These are phyloP conservation scores for Gelatoporia subvermispora DNA, from an alignment of 768 basidiomycete species.

Conservation along the genomic window DNA sequence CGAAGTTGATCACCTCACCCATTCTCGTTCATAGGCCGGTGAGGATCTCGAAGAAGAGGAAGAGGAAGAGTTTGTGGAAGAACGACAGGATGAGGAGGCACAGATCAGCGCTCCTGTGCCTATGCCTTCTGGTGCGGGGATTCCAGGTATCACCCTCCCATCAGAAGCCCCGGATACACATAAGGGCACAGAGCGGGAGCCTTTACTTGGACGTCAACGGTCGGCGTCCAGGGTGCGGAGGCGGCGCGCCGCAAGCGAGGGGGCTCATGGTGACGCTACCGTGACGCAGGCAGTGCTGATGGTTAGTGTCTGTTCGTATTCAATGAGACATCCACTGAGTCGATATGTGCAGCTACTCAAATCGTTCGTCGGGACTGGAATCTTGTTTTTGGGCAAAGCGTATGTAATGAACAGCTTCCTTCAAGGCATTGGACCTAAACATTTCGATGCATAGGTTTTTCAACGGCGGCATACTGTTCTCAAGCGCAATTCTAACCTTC, in stretches of 20 bases:
- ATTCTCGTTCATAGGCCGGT: slow-evolving; percentile 58
- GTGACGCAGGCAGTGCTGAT: slow-evolving; percentile 90
- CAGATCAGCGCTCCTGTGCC: slow-evolving; percentile 2
- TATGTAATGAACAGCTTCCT: slow-evolving; percentile 32
- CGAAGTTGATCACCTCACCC: not conserved
- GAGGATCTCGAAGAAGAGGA: slow-evolving; percentile 72
- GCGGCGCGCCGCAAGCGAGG: slow-evolving; percentile 47
- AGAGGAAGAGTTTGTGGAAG: slow-evolving; percentile 46
- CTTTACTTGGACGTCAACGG: slow-evolving; percentile 43
- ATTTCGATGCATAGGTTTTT: slow-evolving; percentile 56
- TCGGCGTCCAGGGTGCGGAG: slow-evolving; percentile 56
- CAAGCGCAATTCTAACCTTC: slow-evolving; percentile 63
- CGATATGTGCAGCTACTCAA: slow-evolving; percentile 66
- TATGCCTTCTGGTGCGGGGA: not conserved
- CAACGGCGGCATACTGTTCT: slow-evolving; percentile 94
- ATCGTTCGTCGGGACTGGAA: slow-evolving; percentile 92
- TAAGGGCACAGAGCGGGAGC: slow-evolving; percentile 45
- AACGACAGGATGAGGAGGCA: slow-evolving; percentile 22
- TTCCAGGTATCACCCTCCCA: slow-evolving; percentile 1
- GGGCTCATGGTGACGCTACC: slow-evolving; percentile 78
- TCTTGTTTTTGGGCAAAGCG: slow-evolving; percentile 94
- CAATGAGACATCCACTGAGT: not conserved
- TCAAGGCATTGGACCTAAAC: not conserved
- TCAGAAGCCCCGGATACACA: slow-evolving; percentile 4
- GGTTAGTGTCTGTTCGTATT: slow-evolving; percentile 43